Percentiles rank a stretch among this genome's conserved stretches.
phyloP scores from a whole-genome alignment of 306 rosid species.

The Neltuma alba region DNA sequence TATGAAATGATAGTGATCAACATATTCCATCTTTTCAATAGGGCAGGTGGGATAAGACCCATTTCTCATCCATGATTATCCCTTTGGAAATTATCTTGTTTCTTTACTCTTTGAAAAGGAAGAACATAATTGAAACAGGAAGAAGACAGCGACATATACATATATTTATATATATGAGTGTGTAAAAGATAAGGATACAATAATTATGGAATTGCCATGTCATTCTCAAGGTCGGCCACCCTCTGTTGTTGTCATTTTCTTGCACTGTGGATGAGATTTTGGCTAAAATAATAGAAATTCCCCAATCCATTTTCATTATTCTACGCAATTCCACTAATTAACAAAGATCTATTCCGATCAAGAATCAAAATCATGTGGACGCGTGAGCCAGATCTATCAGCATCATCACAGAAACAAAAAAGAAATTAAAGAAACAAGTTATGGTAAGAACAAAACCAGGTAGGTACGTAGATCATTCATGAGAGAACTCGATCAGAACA shows the following conservation, averaged over 20 bases:
- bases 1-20: background rate
- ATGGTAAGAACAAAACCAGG: no score
- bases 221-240: conserved; percentile 11
- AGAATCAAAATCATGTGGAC: no score
- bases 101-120: no score
- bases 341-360: background rate
- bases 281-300: background rate
- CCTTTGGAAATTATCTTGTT: background rate
- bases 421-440: no score
- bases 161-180: no score
- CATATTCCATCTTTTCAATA: background rate
- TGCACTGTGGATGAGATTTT: background rate
- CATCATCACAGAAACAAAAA: no score
- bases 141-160: conserved; percentile 11
- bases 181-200: no score
- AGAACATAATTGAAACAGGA: background rate
- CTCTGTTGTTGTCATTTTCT: background rate
- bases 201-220: background rate
- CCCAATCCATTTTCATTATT: no score
- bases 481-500: no score
- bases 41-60: background rate
- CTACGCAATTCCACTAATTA: background rate
- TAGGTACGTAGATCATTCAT: background rate
- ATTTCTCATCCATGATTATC: background rate
- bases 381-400: no score